Base-by-base conservation (phyloP, 2,329 filamentous ascomycete species). In the Dactylellina drechsleri region DNA sequence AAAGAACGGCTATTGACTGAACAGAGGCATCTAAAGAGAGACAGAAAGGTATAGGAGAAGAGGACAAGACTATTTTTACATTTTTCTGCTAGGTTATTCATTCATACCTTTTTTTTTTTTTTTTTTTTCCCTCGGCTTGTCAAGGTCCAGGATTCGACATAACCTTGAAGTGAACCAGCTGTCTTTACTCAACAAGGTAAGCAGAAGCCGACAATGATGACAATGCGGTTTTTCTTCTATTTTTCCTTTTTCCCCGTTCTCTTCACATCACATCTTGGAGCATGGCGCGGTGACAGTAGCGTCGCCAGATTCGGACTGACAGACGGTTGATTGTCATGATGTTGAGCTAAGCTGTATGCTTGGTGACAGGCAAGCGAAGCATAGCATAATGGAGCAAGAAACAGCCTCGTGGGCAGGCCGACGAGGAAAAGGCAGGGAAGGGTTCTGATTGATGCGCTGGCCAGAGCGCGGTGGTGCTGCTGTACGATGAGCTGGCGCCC, bases 171-270 rank as follows among this genome's bases (percentile, higher is more conserved):
- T 60, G 60, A 65, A 65, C 61, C 61, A 73, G 68, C 68, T 73
- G 61, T 66, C 61, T 73, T 61, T 61, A 61, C 68, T 66, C 23
- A 73, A 73, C 61, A 73, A 73, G 68, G 68, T 73, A 73, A 73
- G 68, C 68, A 73, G 54, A 73, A 66, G 67, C 67, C 67, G 60
- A 49, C 68, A 66, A 49, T 66, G 68, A 66, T 73, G 68, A 73
- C 68, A 66, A 45, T 73, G 41, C 58, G 5, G 31, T 36, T 36
- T 28, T 36, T 36, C 31, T 36, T 36, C 31, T 36, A 7, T 36
- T 36, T 36, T 36, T 36, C 31, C 31, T 36, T 36, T 59, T 49
- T 62, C 40, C 49, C 31, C 20, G 20, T 36, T 18, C 54, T 53
- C 53, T 67, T 67, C 54, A 67, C 64, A 67, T 60, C 64, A 36